Percentiles rank a stretch among this genome's conserved stretches.
Evolutionary conservation across 192 early-diverging fungal genomes (phyloP).

Genomic region (Backusella westeae): DNA sequence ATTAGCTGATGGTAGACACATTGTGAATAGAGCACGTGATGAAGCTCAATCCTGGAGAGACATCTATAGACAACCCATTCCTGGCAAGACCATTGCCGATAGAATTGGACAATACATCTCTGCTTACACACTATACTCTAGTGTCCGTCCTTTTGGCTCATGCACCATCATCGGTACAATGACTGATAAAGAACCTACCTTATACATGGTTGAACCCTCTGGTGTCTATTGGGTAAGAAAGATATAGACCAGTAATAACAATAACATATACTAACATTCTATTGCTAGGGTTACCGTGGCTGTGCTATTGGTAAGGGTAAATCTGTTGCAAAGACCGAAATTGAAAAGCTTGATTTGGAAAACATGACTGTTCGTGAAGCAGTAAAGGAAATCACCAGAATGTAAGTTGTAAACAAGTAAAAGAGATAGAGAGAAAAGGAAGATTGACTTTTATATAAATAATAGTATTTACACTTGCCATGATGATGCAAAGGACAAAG

Average conservation of each 20-base stretch:
- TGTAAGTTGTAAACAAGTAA: slow-evolving; percentile 53
- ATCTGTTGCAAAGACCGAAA: slow-evolving; percentile 97
- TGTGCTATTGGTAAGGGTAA: slow-evolving; percentile 96
- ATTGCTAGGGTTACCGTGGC: slow-evolving; percentile 84
- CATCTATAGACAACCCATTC: slow-evolving; percentile 78
- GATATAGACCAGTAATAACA: neutral
- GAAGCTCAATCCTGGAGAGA: slow-evolving; percentile 89
- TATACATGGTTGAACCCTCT: slow-evolving; percentile 97
- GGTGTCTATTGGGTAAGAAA: slow-evolving; percentile 84
- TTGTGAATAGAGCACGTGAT: slow-evolving; percentile 87
- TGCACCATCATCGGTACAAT: slow-evolving; percentile 81
- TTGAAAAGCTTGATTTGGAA: slow-evolving; percentile 92
- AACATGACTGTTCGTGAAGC: slow-evolving; percentile 82
- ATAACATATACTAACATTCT: neutral
- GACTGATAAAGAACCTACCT: slow-evolving; percentile 68
- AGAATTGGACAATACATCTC: slow-evolving; percentile 91
- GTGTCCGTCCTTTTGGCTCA: slow-evolving; percentile 91
- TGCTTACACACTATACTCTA: slow-evolving; percentile 96
- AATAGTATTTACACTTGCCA: slow-evolving; percentile 89
- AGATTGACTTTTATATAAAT: neutral
- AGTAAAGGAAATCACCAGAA: slow-evolving; percentile 91
- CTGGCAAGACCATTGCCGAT: slow-evolving; percentile 88
- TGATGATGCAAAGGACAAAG: slow-evolving; percentile 98
- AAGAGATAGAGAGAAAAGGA: neutral
- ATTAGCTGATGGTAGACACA: slow-evolving; percentile 87